phyloP scores from a whole-genome alignment of 192 early-diverging fungal species.

The Entomortierella lignicola region DNA sequence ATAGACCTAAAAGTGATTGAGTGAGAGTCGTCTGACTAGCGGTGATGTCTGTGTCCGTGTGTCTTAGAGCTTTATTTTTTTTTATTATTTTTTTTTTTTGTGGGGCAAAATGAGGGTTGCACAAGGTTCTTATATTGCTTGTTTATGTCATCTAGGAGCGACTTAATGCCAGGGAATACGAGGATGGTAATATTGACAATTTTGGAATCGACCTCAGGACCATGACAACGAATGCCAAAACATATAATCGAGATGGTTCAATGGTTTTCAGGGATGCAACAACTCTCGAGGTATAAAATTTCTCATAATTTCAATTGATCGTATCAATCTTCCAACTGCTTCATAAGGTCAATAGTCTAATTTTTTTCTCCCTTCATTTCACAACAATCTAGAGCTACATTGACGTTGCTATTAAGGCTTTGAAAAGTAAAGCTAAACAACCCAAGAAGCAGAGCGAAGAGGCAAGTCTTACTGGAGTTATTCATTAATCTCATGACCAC shows the following conservation, averaged over 20 bases:
- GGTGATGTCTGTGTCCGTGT: no score
- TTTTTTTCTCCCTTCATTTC: no score
- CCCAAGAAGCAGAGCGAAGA: constrained; percentile 23
- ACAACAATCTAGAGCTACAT: constrained; percentile 24
- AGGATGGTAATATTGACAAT: constrained; percentile 19
- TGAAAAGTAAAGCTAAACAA: constrained; percentile 8
- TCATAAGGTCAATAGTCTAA: background rate
- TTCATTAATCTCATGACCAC: no score
- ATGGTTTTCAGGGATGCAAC: constrained; percentile 46
- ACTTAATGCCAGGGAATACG: constrained; percentile 32
- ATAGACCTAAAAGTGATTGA: no score
- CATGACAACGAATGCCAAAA: constrained; percentile 47
- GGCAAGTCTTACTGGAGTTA: constrained; percentile 20
- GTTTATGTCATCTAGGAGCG: constrained; percentile 16
- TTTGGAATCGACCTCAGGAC: constrained; percentile 37
- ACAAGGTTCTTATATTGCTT: background rate
- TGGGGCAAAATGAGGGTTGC: background rate
- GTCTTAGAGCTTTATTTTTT: no score
- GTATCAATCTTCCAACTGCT: background rate
- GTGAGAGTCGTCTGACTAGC: no score
- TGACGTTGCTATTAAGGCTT: constrained; percentile 19
- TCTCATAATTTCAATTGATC: background rate
- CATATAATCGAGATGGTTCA: constrained; percentile 51
- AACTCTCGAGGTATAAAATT: constrained; percentile 33
- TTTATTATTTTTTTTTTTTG: no score